phyloP scores from a whole-genome alignment of 805 yeast genomes.

The Isabelozyma gotoi region DNA sequence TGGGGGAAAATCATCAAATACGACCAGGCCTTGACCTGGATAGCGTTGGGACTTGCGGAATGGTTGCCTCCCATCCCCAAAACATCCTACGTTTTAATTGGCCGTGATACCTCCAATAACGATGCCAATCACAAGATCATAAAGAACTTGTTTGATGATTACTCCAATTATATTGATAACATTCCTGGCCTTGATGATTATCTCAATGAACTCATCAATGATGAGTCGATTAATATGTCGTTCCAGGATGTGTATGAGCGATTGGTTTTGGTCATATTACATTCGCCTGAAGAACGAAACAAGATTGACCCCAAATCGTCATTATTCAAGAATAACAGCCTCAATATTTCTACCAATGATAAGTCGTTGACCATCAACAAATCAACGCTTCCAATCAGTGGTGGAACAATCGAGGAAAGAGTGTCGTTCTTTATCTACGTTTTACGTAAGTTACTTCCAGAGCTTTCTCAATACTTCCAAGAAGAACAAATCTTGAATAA shows the following conservation, averaged over 20 bases:
- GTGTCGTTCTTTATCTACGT: slow-evolving; percentile 66
- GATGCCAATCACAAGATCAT: slow-evolving; percentile 22
- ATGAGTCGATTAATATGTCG: slow-evolving; percentile 36
- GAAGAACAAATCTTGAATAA: slow-evolving; percentile 76
- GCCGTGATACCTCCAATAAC: slow-evolving; percentile 43
- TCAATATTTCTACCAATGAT: slow-evolving; percentile 7
- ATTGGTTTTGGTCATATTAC: slow-evolving; percentile 69
- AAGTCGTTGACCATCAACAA: slow-evolving; percentile 24
- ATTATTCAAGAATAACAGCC: slow-evolving; percentile 5
- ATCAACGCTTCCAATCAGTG: slow-evolving; percentile 49
- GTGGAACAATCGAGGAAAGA: slow-evolving; percentile 66
- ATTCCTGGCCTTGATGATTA: slow-evolving; percentile 22
- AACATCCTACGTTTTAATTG: slow-evolving; percentile 55
- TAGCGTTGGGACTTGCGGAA: slow-evolving; percentile 83
- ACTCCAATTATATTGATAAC: slow-evolving; percentile 36
- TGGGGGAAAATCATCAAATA: slow-evolving; percentile 81
- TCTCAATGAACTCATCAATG: slow-evolving; percentile 21
- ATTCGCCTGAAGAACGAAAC: slow-evolving; percentile 56
- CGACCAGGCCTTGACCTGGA: slow-evolving; percentile 83
- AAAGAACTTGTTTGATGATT: slow-evolving; percentile 35
- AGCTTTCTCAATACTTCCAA: slow-evolving; percentile 67
- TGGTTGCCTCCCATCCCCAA: slow-evolving; percentile 73
- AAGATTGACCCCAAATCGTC: neutral
- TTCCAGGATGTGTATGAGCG: slow-evolving; percentile 76
- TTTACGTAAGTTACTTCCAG: slow-evolving; percentile 67